Conservation (phyloP, 2,329 filamentous ascomycete genomes). For the Epichloe hybrida region DNA sequence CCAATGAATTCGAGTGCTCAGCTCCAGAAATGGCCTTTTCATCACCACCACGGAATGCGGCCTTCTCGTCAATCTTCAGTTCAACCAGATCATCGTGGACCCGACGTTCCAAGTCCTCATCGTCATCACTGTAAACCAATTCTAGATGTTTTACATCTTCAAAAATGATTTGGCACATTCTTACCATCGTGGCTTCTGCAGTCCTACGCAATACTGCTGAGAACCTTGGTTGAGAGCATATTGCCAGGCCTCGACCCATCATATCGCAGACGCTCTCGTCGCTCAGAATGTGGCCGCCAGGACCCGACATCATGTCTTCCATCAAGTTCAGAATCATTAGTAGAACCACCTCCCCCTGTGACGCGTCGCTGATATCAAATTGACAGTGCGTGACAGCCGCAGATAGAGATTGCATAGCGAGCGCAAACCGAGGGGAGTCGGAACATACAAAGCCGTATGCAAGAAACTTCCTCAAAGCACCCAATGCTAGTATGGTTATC, state of each 20-base stretch:
- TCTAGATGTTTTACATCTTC: constrained; percentile 81
- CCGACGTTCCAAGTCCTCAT: constrained; percentile 51
- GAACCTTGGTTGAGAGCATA: constrained; percentile 87
- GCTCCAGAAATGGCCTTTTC: constrained; percentile 3
- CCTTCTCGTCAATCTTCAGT: constrained; percentile 63
- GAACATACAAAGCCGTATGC: constrained; percentile 83
- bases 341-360: constrained; percentile 93
- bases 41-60: constrained; percentile 4
- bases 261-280: constrained; percentile 98
- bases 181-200: constrained; percentile 93
- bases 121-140: constrained; percentile 55
- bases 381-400: constrained; percentile 94
- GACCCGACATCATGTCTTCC: constrained; percentile 95
- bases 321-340: constrained; percentile 91
- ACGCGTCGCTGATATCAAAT: constrained; percentile 90
- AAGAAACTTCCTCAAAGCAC: constrained; percentile 92
- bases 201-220: constrained; percentile 83
- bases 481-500: constrained; percentile 86
- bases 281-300: constrained; percentile 82
- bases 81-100: constrained; percentile 57
- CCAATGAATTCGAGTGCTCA: neutral
- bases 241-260: constrained; percentile 96
- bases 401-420: constrained; percentile 89
- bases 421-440: constrained; percentile 71
- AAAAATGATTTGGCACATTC: constrained; percentile 98